These are phyloP conservation scores for Firmiana major DNA, from an alignment of 345 rosid genomes.

Conservation along the genomic window DNA sequence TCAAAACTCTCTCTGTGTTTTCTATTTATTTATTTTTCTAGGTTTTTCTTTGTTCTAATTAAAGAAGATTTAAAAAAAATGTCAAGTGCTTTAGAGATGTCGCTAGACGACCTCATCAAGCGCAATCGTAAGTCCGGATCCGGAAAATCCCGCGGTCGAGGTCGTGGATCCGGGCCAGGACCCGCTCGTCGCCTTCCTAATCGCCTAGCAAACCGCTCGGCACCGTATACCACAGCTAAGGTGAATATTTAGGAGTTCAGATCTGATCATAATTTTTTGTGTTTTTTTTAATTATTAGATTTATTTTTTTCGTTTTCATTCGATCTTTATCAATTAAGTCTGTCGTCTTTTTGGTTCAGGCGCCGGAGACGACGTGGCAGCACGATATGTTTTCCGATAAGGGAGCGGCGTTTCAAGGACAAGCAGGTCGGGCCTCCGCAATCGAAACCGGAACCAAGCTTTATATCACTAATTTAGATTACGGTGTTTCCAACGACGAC, in stretches of 20 bases:
- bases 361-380: slow-evolving; percentile 88
- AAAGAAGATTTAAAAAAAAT: slow-evolving; percentile 28
- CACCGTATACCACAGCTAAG: slow-evolving; percentile 60
- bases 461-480: slow-evolving; percentile 79
- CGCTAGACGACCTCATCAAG: slow-evolving; percentile 94
- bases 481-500: slow-evolving; percentile 94
- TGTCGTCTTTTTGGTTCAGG: slow-evolving; percentile 34
- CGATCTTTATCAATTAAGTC: slow-evolving; percentile 12
- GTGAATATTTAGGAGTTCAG: slow-evolving; percentile 27
- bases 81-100: slow-evolving; percentile 90
- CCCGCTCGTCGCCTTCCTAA: slow-evolving; percentile 67
- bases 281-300: slow-evolving; percentile 7
- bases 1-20: not conserved
- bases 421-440: slow-evolving; percentile 51
- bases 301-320: slow-evolving; percentile 6
- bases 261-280: slow-evolving; percentile 7
- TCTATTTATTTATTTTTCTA: not conserved
- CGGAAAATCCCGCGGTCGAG: slow-evolving; percentile 44
- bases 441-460: slow-evolving; percentile 97
- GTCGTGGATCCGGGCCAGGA: slow-evolving; percentile 63
- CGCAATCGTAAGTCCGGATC: slow-evolving; percentile 70
- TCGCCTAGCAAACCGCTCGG: slow-evolving; percentile 53
- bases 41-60: slow-evolving; percentile 5
- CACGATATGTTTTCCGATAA: slow-evolving; percentile 76
- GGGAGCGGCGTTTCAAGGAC: slow-evolving; percentile 34